Percentiles rank a stretch among this genome's conserved stretches.
These are phyloP conservation scores for Carpinus fangiana DNA, from an alignment of 306 rosid genomes.

Conservation along the genomic window DNA sequence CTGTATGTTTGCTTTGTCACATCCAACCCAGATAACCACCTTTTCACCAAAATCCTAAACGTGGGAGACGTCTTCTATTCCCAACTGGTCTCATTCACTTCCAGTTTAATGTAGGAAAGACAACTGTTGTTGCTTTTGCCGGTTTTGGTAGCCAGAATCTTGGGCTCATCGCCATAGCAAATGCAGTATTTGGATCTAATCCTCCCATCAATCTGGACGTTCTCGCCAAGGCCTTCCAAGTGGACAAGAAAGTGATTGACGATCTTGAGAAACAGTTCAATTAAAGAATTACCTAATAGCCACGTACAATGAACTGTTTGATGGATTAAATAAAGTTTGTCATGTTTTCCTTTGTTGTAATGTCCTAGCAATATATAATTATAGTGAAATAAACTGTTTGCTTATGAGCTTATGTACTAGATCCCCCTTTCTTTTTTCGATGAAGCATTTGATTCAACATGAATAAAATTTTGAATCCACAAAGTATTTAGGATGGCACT, in stretches of 20 bases:
- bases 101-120: not conserved
- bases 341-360: no score
- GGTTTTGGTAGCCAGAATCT: not conserved
- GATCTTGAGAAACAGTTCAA: not conserved
- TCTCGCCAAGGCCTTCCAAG: not conserved
- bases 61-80: not conserved
- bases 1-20: not conserved
- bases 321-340: no score
- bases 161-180: not conserved
- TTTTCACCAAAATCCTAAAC: not conserved
- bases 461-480: no score
- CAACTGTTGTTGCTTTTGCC: not conserved
- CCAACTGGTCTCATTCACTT: conserved; percentile 1
- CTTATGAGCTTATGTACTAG: no score
- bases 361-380: no score
- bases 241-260: not conserved
- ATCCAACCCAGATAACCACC: not conserved
- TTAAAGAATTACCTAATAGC: not conserved
- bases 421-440: no score
- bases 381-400: no score
- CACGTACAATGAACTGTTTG: not conserved
- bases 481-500: no score
- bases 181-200: not conserved
- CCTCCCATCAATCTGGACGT: not conserved
- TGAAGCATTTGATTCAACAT: no score